A percentile compares a stretch with the other conserved stretches of the same genome.
phyloP scores from a whole-genome alignment of 495 filamentous ascomycete species.

The Hyaloscypha hepaticicola region DNA sequence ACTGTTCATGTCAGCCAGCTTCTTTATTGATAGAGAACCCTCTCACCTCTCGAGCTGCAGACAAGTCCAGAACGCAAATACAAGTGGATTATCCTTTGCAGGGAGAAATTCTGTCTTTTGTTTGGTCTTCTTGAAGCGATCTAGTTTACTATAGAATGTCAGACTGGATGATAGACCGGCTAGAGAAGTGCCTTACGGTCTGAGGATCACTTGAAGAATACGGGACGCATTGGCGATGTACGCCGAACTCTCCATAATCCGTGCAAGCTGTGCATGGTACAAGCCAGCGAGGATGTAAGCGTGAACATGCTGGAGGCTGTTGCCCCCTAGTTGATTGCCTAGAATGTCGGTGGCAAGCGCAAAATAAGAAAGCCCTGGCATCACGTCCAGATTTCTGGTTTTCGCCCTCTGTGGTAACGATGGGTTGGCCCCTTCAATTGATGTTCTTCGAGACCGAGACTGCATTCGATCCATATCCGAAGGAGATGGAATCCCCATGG shows the following conservation, averaged over 20 bases:
- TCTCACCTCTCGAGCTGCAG: constrained; percentile 85
- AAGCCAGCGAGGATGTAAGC: constrained; percentile 83
- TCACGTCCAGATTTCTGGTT: constrained; percentile 73
- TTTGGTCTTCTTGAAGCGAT: constrained; percentile 31
- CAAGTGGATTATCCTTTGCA: constrained; percentile 53
- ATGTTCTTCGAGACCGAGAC: constrained; percentile 24
- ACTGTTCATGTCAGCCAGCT: constrained; percentile 43
- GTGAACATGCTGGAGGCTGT: constrained; percentile 78
- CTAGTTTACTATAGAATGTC: constrained; percentile 36
- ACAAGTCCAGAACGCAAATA: constrained; percentile 91
- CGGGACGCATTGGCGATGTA: constrained; percentile 82
- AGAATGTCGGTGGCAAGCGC: constrained; percentile 84
- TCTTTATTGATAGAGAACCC: constrained; percentile 4
- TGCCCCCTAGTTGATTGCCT: constrained; percentile 73
- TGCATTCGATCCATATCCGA: constrained; percentile 41
- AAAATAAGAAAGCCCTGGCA: constrained; percentile 89
- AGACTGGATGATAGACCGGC: constrained; percentile 6
- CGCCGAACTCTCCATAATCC: constrained; percentile 85
- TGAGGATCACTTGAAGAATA: constrained; percentile 73
- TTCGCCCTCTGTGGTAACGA: not conserved
- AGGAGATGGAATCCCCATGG: constrained; percentile 46
- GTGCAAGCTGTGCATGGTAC: constrained; percentile 82
- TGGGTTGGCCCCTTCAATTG: constrained; percentile 13
- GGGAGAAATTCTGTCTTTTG: not conserved
- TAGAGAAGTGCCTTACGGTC: constrained; percentile 55